Evolutionary conservation across 148 eudicot genomes (phyloP).

Genomic region (Vaccinium corymbosum): DNA sequence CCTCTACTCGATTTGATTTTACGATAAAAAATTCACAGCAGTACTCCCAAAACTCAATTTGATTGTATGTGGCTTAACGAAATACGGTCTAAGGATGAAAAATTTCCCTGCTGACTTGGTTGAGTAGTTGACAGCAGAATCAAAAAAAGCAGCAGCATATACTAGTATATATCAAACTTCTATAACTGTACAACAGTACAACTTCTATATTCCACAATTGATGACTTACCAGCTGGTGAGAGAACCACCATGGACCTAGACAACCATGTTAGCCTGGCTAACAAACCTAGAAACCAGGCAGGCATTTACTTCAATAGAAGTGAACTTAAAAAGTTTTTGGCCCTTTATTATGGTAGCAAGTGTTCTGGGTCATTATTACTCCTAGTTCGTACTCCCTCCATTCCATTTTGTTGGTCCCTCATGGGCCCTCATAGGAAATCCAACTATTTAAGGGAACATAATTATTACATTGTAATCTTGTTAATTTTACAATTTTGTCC

Average conservation of each 20-base stretch:
- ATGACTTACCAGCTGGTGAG: background rate
- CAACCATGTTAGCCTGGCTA: background rate
- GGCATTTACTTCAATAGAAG: background rate
- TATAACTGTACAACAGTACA: background rate
- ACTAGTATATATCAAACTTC: background rate
- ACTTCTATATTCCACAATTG: background rate
- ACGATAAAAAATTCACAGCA: background rate
- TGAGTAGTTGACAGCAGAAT: background rate
- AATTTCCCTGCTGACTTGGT: background rate
- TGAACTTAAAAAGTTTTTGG: background rate
- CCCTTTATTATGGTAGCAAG: background rate
- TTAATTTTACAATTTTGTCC: no score
- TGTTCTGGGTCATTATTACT: background rate
- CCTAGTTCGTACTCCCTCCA: background rate
- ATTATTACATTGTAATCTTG: no score
- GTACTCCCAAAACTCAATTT: background rate
- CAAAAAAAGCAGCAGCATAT: background rate
- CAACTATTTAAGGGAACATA: no score
- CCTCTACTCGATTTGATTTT: background rate
- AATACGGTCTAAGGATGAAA: background rate
- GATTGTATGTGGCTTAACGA: background rate
- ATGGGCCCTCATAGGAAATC: no score
- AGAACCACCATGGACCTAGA: background rate
- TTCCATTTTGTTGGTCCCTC: no score
- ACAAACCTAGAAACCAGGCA: background rate